phyloP scores from a whole-genome alignment of 2,329 filamentous ascomycete species.

The Colletotrichum sp. region DNA sequence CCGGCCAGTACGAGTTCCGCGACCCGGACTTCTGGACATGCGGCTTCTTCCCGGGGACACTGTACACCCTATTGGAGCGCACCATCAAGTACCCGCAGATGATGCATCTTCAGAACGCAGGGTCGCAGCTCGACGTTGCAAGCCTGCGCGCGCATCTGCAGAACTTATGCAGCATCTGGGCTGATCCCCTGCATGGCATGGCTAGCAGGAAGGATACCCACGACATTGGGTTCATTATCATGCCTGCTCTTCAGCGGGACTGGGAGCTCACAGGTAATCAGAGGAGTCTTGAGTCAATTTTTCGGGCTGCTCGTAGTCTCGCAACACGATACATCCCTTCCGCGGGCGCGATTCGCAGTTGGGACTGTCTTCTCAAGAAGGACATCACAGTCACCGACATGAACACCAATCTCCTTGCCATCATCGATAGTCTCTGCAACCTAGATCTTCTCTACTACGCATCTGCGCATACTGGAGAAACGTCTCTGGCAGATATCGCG shows the following conservation, averaged over 20 bases:
- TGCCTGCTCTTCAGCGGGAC: constrained; percentile 49
- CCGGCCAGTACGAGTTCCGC: constrained; percentile 30
- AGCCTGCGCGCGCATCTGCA: constrained; percentile 1
- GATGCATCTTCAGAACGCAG: background rate
- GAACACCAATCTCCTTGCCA: constrained; percentile 38
- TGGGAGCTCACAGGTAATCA: constrained; percentile 49
- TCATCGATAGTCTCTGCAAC: constrained; percentile 49
- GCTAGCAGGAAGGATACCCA: constrained; percentile 53
- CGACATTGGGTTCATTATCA: constrained; percentile 59
- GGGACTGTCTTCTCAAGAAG: constrained; percentile 43
- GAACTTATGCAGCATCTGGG: constrained; percentile 32
- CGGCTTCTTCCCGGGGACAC: constrained; percentile 43
- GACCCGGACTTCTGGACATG: constrained; percentile 46
- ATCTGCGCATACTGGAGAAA: constrained; percentile 33
- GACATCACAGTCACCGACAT: constrained; percentile 29
- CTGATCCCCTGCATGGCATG: constrained; percentile 40
- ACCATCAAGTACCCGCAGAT: constrained; percentile 30
- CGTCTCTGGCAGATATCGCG: constrained; percentile 36
- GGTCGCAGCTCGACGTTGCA: background rate
- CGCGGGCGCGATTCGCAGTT: constrained; percentile 51
- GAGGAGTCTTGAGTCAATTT: constrained; percentile 42
- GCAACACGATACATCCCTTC: constrained; percentile 44
- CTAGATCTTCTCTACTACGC: constrained; percentile 43
- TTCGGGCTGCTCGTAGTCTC: constrained; percentile 48
- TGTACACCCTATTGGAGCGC: constrained; percentile 40